phyloP scores from a whole-genome alignment of 257 asterid species.

The Solanum pinnatisectum region DNA sequence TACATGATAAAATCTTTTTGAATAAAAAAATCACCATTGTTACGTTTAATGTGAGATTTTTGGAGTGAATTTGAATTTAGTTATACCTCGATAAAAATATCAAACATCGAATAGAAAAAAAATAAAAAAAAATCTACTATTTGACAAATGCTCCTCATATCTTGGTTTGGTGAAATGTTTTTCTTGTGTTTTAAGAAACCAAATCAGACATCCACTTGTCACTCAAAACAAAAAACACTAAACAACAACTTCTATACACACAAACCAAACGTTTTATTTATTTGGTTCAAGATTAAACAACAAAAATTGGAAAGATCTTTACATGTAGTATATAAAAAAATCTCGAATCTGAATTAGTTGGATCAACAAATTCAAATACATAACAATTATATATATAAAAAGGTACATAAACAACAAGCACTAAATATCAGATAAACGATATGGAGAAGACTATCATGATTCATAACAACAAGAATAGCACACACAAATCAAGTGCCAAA shows the following conservation, averaged over 20 bases:
- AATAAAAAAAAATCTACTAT: background rate
- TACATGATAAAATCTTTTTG: no score
- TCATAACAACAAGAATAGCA: background rate
- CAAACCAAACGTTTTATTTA: background rate
- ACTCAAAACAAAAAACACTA: background rate
- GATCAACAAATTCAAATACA: background rate
- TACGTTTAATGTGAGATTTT: no score
- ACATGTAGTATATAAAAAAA: no score
- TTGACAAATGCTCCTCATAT: background rate
- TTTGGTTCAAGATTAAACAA: background rate
- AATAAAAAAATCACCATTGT: no score
- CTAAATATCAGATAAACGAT: no score
- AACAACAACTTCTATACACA: background rate
- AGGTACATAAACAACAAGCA: background rate
- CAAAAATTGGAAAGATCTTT: background rate
- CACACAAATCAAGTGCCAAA: background rate
- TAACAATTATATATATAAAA: background rate
- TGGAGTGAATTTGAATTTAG: background rate
- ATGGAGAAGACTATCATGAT: background rate
- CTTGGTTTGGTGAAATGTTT: background rate
- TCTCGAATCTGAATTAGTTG: background rate
- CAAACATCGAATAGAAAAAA: accelerated
- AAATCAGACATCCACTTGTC: background rate
- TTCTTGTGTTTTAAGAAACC: background rate
- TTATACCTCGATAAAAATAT: accelerated